phyloP scores from a whole-genome alignment of 164 flowering plant species.

The Platanus orientalis region DNA sequence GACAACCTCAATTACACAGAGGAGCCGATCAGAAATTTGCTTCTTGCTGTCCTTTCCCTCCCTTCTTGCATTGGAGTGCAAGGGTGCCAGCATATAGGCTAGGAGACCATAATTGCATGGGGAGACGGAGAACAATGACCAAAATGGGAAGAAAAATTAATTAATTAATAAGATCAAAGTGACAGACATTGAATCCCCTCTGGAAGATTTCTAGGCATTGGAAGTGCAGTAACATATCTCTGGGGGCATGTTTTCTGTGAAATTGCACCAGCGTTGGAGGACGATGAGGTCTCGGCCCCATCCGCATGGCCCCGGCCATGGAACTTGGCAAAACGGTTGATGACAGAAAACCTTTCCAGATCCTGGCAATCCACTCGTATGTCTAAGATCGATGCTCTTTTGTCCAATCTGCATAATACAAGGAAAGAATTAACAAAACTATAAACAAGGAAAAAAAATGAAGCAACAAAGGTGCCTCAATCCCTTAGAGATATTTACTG shows the following conservation, averaged over 20 bases:
- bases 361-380: slow-evolving; percentile 48
- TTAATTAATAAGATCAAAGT: slow-evolving; percentile 30
- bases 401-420: slow-evolving; percentile 47
- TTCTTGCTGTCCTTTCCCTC: slow-evolving; percentile 15
- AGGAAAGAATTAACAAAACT: neutral
- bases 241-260: slow-evolving; percentile 27
- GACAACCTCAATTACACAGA: no score
- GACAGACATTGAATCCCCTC: slow-evolving; percentile 53
- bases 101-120: neutral
- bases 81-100: neutral
- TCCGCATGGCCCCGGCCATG: slow-evolving; percentile 33
- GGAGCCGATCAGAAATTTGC: slow-evolving; percentile 19
- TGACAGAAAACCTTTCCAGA: slow-evolving; percentile 45
- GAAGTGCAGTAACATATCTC: slow-evolving; percentile 45
- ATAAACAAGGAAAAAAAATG: no score
- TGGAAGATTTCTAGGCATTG: slow-evolving; percentile 47
- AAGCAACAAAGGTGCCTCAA: no score
- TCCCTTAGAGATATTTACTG: no score
- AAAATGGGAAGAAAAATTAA: neutral
- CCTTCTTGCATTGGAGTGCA: neutral
- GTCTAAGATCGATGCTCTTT: slow-evolving; percentile 38
- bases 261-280: slow-evolving; percentile 27
- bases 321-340: slow-evolving; percentile 65
- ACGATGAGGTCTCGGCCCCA: slow-evolving; percentile 20
- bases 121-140: neutral